Evolutionary conservation across 139 green algal species (phyloP).

Genomic region (Spirogloea muscicola): DNA sequence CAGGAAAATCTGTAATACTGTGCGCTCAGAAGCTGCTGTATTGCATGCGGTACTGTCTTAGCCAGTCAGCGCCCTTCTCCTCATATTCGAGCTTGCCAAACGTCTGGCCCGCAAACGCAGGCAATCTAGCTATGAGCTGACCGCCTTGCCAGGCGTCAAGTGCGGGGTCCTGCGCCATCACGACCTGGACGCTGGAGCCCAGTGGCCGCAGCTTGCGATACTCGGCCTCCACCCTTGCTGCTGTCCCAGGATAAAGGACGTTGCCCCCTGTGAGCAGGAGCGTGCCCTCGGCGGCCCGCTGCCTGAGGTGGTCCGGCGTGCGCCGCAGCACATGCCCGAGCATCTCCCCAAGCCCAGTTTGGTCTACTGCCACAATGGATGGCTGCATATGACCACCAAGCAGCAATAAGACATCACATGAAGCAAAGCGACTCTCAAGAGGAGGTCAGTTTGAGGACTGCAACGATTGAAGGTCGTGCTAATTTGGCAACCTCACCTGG

Average conservation of each 20-base stretch:
- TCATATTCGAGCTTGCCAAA: neutral
- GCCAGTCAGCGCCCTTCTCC: neutral
- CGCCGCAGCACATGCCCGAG: neutral
- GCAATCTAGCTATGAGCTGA: too few relatives aligned
- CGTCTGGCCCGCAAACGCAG: neutral
- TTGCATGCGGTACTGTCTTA: too few relatives aligned
- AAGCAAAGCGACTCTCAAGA: too few relatives aligned
- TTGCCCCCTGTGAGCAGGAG: neutral
- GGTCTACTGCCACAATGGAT: constrained; percentile 17
- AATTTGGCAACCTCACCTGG: too few relatives aligned
- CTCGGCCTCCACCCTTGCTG: neutral
- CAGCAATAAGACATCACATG: too few relatives aligned
- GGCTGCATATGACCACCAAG: too few relatives aligned
- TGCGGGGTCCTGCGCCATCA: neutral
- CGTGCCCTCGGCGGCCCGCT: too few relatives aligned
- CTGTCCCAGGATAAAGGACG: neutral
- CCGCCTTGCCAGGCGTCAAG: neutral
- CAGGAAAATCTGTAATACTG: too few relatives aligned
- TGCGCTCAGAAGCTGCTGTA: too few relatives aligned
- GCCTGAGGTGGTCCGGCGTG: constrained; percentile 5
- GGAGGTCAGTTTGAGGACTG: too few relatives aligned
- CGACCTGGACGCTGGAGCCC: neutral
- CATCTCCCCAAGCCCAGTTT: constrained; percentile 17
- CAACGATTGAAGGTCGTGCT: too few relatives aligned
- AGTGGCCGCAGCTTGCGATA: neutral